A percentile compares a stretch with the other conserved stretches of the same genome.
phyloP scores from a whole-genome alignment of 176 grass and related monocot species.

The Guadua angustifolia region DNA sequence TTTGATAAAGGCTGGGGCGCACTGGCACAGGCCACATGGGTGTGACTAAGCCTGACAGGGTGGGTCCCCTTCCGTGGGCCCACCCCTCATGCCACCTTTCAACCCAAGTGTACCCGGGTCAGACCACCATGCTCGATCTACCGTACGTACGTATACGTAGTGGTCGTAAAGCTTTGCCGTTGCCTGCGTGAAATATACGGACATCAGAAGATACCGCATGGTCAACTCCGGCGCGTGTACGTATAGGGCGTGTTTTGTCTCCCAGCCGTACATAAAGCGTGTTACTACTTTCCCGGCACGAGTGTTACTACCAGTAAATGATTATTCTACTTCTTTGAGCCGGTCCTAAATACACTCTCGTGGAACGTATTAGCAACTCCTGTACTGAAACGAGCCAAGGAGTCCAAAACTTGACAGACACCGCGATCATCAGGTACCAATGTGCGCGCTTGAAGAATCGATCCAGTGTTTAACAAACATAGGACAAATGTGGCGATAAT shows the following conservation, averaged over 20 bases:
- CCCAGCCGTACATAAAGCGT: not conserved
- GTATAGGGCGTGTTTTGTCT: not conserved
- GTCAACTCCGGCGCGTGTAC: not conserved
- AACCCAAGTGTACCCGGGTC: not conserved
- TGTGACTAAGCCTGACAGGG: constrained; percentile 42
- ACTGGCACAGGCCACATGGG: constrained; percentile 43
- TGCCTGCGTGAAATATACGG: not conserved
- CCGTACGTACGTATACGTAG: not conserved
- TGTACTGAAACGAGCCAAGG: not conserved
- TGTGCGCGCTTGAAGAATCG: not conserved
- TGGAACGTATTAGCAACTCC: not conserved
- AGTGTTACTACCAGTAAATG: not conserved
- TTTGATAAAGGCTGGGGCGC: constrained; percentile 49
- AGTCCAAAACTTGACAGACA: not conserved
- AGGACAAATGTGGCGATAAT: not conserved
- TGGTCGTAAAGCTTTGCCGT: not conserved
- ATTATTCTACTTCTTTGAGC: not conserved
- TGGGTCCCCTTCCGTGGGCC: not conserved
- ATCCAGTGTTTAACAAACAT: not conserved
- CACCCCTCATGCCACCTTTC: not conserved
- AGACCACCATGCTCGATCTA: not conserved
- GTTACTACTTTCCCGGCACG: not conserved
- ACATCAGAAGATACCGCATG: not conserved
- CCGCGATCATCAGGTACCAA: not conserved
- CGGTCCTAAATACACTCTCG: not conserved